Conservation (phyloP, 768 basidiomycete genomes). For the Hypholoma fasciculare region DNA sequence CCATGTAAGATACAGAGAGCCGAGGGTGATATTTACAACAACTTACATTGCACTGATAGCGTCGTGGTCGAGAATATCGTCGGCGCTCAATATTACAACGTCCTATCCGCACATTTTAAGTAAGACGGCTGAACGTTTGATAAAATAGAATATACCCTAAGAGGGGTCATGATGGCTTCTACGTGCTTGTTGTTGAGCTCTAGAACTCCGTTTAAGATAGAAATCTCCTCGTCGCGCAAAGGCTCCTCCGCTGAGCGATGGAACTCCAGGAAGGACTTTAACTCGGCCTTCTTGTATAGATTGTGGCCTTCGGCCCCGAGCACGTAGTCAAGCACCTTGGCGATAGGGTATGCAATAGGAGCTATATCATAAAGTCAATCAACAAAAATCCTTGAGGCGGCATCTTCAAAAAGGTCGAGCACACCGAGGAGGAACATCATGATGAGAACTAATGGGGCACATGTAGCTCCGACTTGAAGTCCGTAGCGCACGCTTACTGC, state of each 20-base stretch:
- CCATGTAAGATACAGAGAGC: neutral
- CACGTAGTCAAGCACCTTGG: conserved; percentile 77
- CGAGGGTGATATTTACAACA: neutral
- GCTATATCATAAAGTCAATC: conserved; percentile 33
- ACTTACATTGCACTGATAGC: conserved; percentile 72
- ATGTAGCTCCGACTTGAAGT: conserved; percentile 74
- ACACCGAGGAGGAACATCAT: conserved; percentile 68
- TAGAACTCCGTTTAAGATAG: conserved; percentile 76
- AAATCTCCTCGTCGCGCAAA: conserved; percentile 77
- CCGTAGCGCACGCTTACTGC: conserved; percentile 78
- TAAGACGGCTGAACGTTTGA: conserved; percentile 11
- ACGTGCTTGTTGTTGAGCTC: conserved; percentile 77
- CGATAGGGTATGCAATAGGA: conserved; percentile 81
- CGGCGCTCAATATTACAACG: conserved; percentile 75
- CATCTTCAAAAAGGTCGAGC: neutral
- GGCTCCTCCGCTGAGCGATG: conserved; percentile 77
- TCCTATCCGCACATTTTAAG: conserved; percentile 46
- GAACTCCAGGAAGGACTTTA: conserved; percentile 79
- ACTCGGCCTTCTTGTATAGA: conserved; percentile 81
- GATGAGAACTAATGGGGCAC: conserved; percentile 70
- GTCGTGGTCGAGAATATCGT: conserved; percentile 76
- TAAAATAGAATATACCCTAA: conserved; percentile 46
- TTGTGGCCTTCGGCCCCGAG: conserved; percentile 73
- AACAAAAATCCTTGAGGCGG: conserved; percentile 17
- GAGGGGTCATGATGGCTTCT: conserved; percentile 79